Evolutionary conservation across 139 green algal species (phyloP), one percentile per base, ranked within the genome.

Genomic region (Raphidocelis subcapitata): DNA sequence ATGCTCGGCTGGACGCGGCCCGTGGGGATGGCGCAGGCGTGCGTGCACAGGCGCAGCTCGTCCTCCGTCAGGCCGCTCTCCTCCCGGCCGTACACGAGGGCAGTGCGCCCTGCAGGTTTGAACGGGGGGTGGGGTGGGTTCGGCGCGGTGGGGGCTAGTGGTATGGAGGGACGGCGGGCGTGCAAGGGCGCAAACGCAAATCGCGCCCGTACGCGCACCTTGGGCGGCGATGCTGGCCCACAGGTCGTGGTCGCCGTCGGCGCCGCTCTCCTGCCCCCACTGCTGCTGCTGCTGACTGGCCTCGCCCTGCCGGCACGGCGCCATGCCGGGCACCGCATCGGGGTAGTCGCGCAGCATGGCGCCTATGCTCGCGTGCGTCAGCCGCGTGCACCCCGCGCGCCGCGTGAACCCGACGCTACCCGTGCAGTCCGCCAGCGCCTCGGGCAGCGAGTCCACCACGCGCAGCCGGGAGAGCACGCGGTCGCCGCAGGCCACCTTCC

Each of bases 81-180:
- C 80, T 95, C 90, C 2, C 90, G 77, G 0, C 90, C 90, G 85
- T 94, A 95, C 68, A 95, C 90, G 10, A 94, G 78, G 1, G 87
- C 85, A 1, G 82, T 82, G 1, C 62, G 47, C 21, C 67, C 65
- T 47, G 65, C 23, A 23, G 26, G 2, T 36, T 4, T 24, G 10
- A 65, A 5, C 5, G 12, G 59, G 1, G 21, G 26, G 5, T 2
- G 59, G 59, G 3, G 59, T 23, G 1, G 10, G 29, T 24, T n/a
- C n/a, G n/a, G n/a, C n/a, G n/a, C n/a, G 21, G 28, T 26, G 60
- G 5, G 60, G 5, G 60, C 12, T 12, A 33, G 60, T 49, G 23
- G 29, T n/a, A 63, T 63, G 28, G 62, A 31, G 5, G 10, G 60
- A 20, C 5, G 5, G 52, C 29, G 33, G 33, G 62, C n/a, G n/a